phyloP scores from a whole-genome alignment of 164 flowering plant species.

The Warburgia ugandensis region DNA sequence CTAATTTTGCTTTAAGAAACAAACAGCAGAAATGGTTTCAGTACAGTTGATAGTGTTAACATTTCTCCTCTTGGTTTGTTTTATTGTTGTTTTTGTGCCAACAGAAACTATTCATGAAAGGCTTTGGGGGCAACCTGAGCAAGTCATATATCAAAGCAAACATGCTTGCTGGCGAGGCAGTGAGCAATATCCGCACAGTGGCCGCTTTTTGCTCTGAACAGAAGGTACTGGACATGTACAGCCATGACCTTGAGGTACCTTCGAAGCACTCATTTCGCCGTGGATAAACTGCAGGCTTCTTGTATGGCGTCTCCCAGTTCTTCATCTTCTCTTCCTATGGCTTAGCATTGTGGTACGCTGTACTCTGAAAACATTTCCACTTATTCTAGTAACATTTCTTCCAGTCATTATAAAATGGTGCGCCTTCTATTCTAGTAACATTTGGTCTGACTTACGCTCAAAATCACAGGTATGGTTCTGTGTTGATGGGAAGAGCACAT shows the following conservation, averaged over 20 bases:
- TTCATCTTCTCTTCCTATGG: constrained; percentile 92
- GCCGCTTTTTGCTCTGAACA: constrained; percentile 91
- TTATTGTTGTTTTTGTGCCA: not conserved
- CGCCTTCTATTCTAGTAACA: no score
- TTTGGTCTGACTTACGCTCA: not conserved
- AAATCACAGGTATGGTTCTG: constrained; percentile 74
- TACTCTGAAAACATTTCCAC: not conserved
- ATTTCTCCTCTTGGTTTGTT: not conserved
- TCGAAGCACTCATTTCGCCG: constrained; percentile 59
- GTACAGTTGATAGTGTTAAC: no score
- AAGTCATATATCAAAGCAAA: constrained; percentile 92
- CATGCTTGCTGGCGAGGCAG: constrained; percentile 97
- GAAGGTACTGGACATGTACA: constrained; percentile 71
- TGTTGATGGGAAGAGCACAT: constrained; percentile 76
- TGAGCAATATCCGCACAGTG: constrained; percentile 86
- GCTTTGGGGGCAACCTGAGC: constrained; percentile 88
- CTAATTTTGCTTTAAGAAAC: no score
- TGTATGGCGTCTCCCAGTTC: constrained; percentile 85
- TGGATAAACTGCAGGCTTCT: constrained; percentile 88
- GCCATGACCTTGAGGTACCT: constrained; percentile 69
- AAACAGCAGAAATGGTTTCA: no score
- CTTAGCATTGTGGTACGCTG: constrained; percentile 79
- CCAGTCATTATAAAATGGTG: not conserved
- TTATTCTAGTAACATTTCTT: not conserved
- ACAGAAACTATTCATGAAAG: constrained; percentile 93